phyloP scores from a whole-genome alignment of 305 asterid species.

The Plantago rigida region DNA sequence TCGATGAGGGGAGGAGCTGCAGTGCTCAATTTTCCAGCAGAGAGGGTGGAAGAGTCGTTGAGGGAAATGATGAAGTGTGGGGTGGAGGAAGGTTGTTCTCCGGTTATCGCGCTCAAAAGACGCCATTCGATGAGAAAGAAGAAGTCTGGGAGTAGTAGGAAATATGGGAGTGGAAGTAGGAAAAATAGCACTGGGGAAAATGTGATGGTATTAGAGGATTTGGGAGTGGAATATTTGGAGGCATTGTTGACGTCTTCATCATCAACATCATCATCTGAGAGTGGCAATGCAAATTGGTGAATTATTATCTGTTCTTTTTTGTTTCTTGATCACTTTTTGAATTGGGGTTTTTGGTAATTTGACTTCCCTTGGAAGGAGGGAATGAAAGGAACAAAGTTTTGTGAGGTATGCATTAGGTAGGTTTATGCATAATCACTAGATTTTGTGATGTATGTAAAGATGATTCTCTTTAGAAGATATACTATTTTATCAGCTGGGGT shows the following conservation, averaged over 20 bases:
- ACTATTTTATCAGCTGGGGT: not conserved
- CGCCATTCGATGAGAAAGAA: conserved; percentile 53
- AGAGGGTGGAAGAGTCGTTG: conserved; percentile 52
- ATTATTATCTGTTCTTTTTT: not conserved
- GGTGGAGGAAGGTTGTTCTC: conserved; percentile 52
- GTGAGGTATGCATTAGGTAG: conserved; percentile 14
- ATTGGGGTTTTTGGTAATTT: not conserved
- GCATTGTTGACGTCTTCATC: conserved; percentile 40
- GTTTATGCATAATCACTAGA: not conserved
- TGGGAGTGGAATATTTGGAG: conserved; percentile 73
- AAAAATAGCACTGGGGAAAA: conserved; percentile 20
- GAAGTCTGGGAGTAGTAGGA: conserved; percentile 25
- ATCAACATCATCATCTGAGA: conserved; percentile 36
- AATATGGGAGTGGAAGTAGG: conserved; percentile 16
- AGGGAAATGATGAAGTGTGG: conserved; percentile 54
- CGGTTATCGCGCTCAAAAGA: conserved; percentile 57
- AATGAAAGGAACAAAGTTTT: conserved; percentile 1
- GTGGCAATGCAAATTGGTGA: conserved; percentile 24
- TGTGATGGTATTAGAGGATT: conserved; percentile 67
- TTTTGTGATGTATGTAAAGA: conserved; percentile 11
- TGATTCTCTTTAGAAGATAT: not conserved
- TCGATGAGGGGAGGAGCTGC: conserved; percentile 59
- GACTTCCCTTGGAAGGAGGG: conserved; percentile 1
- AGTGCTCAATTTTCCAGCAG: conserved; percentile 60
- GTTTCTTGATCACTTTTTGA: not conserved